Evolutionary conservation across 768 basidiomycete species (phyloP).

Genomic region (Suillus fuscotomentosus): DNA sequence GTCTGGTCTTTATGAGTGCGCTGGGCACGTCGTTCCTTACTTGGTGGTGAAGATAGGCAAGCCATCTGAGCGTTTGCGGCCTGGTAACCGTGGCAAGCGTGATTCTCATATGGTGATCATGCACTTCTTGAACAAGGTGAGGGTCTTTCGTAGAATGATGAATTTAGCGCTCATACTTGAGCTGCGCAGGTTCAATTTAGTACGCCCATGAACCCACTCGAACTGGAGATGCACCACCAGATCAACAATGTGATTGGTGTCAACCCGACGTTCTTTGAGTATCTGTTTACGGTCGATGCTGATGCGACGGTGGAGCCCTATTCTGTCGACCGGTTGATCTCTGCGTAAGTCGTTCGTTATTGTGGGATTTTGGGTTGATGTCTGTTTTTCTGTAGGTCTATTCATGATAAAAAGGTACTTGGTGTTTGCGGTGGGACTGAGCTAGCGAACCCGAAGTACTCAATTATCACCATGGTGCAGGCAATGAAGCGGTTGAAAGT

Average conservation of each 20-base stretch:
- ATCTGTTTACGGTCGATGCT: conserved; percentile 89
- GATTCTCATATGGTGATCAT: conserved; percentile 65
- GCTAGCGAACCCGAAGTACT: conserved; percentile 91
- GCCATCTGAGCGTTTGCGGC: conserved; percentile 61
- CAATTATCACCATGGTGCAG: conserved; percentile 97
- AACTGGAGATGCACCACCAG: conserved; percentile 98
- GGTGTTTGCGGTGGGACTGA: conserved; percentile 96
- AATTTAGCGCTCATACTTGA: not conserved
- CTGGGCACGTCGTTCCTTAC: conserved; percentile 67
- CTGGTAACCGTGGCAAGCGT: conserved; percentile 68
- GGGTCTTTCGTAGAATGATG: conserved; percentile 7
- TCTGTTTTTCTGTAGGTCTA: conserved; percentile 60
- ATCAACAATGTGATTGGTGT: conserved; percentile 99
- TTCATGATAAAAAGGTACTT: conserved; percentile 92
- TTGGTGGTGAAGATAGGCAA: conserved; percentile 65
- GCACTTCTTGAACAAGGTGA: conserved; percentile 64
- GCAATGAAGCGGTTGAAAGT: conserved; percentile 28
- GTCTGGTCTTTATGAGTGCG: conserved; percentile 68
- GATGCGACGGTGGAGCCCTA: conserved; percentile 91
- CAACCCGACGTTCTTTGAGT: conserved; percentile 98
- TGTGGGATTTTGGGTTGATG: not conserved
- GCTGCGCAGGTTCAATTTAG: conserved; percentile 86
- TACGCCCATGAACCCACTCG: conserved; percentile 92
- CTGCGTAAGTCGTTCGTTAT: conserved; percentile 63
- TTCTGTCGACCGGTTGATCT: conserved; percentile 88